These are phyloP conservation scores for Erysiphe pulchra DNA, from an alignment of 2,329 filamentous ascomycete species.

Conservation along the genomic window DNA sequence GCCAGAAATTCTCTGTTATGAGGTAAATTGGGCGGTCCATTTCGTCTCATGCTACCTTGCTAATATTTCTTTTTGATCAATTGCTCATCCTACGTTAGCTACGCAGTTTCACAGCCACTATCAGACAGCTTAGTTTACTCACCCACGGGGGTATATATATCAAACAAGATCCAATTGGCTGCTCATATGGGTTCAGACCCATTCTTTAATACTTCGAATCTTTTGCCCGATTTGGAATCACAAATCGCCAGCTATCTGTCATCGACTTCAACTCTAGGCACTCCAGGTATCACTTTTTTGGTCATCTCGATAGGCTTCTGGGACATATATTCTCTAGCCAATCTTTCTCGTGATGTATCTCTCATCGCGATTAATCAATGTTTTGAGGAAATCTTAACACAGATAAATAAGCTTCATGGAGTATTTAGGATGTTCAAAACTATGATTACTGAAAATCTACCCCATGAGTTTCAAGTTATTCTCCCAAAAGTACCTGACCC, in stretches of 20 bases:
- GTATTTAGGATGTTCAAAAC: slow-evolving; percentile 4
- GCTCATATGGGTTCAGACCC: slow-evolving; percentile 1
- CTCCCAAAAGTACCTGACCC: slow-evolving; percentile 27
- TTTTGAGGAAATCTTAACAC: slow-evolving; percentile 8
- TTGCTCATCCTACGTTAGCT: slow-evolving; percentile 10
- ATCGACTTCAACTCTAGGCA: slow-evolving; percentile 2
- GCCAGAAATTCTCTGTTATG: slow-evolving; percentile 10
- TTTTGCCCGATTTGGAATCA: slow-evolving; percentile 9
- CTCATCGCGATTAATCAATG: slow-evolving; percentile 5
- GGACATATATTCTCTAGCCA: slow-evolving; percentile 12
- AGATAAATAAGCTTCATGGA: slow-evolving; percentile 9
- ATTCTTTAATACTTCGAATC: not conserved
- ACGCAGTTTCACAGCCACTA: slow-evolving; percentile 8
- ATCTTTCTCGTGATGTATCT: slow-evolving; percentile 4
- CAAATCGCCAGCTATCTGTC: slow-evolving; percentile 10
- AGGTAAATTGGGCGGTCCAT: slow-evolving; percentile 5
- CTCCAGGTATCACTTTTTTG: slow-evolving; percentile 9
- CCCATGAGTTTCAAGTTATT: slow-evolving; percentile 21
- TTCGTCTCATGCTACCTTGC: not conserved
- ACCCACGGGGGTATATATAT: slow-evolving; percentile 8
- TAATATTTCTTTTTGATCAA: slow-evolving; percentile 7
- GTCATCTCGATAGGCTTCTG: slow-evolving; percentile 12
- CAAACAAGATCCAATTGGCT: slow-evolving; percentile 6
- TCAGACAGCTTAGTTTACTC: slow-evolving; percentile 4
- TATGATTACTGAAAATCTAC: not conserved